Conservation (phyloP, 805 yeast genomes). For the Ogataea ganodermae region DNA sequence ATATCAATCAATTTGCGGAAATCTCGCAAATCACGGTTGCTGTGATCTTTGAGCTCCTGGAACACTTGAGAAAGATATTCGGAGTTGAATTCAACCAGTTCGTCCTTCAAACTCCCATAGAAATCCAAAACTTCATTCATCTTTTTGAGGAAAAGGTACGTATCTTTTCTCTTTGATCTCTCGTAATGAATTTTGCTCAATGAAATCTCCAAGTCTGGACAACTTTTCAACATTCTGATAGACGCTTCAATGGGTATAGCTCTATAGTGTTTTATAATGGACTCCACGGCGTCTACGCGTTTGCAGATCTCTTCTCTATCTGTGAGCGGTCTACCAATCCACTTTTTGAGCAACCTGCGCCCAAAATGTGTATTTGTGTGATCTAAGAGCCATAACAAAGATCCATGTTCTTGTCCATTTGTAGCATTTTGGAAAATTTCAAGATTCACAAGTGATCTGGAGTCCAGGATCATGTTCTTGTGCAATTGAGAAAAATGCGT, state of each 20-base stretch:
- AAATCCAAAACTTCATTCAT: constrained; percentile 41
- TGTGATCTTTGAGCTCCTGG: constrained; percentile 15
- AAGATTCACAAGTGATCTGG: constrained; percentile 65
- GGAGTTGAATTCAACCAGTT: constrained; percentile 22
- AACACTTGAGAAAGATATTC: constrained; percentile 28
- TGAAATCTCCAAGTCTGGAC: constrained; percentile 59
- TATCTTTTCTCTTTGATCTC: constrained; percentile 58
- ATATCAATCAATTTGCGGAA: constrained; percentile 43
- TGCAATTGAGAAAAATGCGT: constrained; percentile 48
- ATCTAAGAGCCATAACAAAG: constrained; percentile 77
- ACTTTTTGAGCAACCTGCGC: constrained; percentile 57
- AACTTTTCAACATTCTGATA: constrained; percentile 28
- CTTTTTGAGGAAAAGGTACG: constrained; percentile 53
- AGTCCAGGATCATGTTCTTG: constrained; percentile 58
- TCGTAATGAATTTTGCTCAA: constrained; percentile 62
- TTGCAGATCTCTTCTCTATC: constrained; percentile 53
- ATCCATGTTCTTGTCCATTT: constrained; percentile 57
- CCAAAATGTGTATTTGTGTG: constrained; percentile 84
- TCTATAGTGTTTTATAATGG: constrained; percentile 43
- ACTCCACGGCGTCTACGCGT: constrained; percentile 64
- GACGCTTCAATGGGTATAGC: constrained; percentile 38
- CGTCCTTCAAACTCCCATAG: constrained; percentile 24
- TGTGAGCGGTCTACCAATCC: constrained; percentile 77
- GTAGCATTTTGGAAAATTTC: constrained; percentile 75
- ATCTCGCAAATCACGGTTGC: constrained; percentile 19